Percentiles rank a stretch among this genome's conserved stretches.
Evolutionary conservation across 2,329 filamentous ascomycete genomes (phyloP).

Genomic region (Talaromyces islandicus): DNA sequence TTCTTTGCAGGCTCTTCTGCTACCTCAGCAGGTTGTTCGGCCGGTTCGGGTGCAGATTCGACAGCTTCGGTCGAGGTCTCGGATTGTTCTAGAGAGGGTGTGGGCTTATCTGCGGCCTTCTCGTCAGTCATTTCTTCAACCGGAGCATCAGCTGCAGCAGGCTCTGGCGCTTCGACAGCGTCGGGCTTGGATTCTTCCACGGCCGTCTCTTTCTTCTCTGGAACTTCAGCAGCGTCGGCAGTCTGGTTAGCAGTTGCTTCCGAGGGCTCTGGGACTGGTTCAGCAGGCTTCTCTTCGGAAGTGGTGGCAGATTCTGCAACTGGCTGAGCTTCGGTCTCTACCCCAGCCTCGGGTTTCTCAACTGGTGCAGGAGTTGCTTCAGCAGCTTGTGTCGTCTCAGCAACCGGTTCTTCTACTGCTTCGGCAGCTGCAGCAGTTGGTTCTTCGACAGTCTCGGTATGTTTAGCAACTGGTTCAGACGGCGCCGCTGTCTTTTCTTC

Average conservation of each 20-base stretch:
- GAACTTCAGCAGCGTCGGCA: not conserved
- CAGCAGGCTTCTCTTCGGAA: not conserved
- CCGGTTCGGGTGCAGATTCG: not conserved
- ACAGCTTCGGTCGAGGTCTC: not conserved
- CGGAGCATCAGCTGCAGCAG: not conserved
- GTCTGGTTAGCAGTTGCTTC: not conserved
- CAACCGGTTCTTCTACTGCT: slow-evolving; percentile 4
- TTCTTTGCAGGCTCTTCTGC: not conserved
- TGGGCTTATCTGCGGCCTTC: not conserved
- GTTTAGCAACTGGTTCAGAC: not conserved
- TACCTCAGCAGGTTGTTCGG: not conserved
- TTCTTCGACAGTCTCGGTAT: not conserved
- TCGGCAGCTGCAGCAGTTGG: not conserved
- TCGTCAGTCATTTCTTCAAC: not conserved
- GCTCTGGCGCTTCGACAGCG: not conserved
- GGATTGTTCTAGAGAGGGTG: not conserved
- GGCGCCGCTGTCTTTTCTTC: not conserved
- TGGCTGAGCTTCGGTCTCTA: not conserved
- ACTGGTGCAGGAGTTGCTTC: not conserved
- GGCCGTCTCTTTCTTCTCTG: not conserved
- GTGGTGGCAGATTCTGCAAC: not conserved
- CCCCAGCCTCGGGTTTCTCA: not conserved
- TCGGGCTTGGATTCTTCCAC: not conserved
- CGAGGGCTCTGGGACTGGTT: not conserved
- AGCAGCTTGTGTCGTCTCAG: not conserved